phyloP scores from a whole-genome alignment of 345 rosid species.

The Salix viminalis region DNA sequence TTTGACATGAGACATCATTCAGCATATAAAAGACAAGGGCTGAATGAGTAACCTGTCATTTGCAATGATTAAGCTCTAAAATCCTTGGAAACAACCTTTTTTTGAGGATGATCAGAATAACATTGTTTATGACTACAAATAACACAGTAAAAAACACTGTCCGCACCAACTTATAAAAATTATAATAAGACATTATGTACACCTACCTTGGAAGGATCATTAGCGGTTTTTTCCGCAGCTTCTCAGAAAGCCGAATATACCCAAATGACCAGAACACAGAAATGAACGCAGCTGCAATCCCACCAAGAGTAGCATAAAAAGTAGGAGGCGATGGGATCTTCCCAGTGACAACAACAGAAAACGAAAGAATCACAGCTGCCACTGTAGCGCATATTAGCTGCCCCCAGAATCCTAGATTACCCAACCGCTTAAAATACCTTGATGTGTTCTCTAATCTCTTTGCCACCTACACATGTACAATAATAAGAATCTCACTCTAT shows the following conservation, averaged over 20 bases:
- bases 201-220: slow-evolving; percentile 83
- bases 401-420: slow-evolving; percentile 91
- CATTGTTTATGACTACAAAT: neutral
- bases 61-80: neutral
- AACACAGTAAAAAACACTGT: neutral
- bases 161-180: neutral
- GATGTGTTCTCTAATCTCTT: slow-evolving; percentile 93
- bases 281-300: slow-evolving; percentile 83
- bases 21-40: neutral
- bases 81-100: neutral
- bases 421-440: slow-evolving; percentile 81
- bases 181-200: neutral
- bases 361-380: slow-evolving; percentile 83
- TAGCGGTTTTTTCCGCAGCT: slow-evolving; percentile 68
- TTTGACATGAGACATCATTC: neutral
- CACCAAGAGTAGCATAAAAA: slow-evolving; percentile 82
- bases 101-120: neutral
- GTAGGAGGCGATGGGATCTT: slow-evolving; percentile 76
- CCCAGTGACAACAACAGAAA: slow-evolving; percentile 74
- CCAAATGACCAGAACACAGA: slow-evolving; percentile 97
- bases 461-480: slow-evolving; percentile 53
- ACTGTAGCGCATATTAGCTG: slow-evolving; percentile 84
- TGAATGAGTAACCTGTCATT: neutral
- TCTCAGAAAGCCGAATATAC: slow-evolving; percentile 81
- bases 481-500: neutral